Evolutionary conservation across 345 rosid genomes (phyloP).

Genomic region (Euphorbia tirucalli): DNA sequence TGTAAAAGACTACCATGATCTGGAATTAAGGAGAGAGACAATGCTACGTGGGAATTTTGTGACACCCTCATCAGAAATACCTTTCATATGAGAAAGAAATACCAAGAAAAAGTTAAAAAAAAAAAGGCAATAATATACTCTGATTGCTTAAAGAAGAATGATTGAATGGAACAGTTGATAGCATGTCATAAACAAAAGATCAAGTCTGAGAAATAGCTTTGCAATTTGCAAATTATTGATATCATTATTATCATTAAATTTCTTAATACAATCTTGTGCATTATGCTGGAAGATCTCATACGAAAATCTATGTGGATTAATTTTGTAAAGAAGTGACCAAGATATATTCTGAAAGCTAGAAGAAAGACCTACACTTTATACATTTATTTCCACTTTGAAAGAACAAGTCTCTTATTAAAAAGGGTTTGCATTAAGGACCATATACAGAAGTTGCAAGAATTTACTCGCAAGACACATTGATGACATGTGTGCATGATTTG

Average conservation of each 20-base stretch:
- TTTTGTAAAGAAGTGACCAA: not conserved
- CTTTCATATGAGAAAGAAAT: slow-evolving; percentile 32
- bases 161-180: not conserved
- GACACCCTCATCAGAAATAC: slow-evolving; percentile 51
- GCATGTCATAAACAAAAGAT: not conserved
- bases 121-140: not conserved
- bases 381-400: not conserved
- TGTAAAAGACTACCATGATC: slow-evolving; percentile 48
- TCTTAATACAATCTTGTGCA: not conserved
- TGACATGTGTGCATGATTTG: not conserved
- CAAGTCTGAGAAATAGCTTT: not conserved
- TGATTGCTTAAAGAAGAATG: not conserved
- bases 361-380: not conserved
- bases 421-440: not conserved
- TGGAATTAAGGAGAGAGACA: slow-evolving; percentile 45
- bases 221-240: not conserved
- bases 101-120: not conserved
- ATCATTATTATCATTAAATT: not conserved
- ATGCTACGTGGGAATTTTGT: slow-evolving; percentile 47
- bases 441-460: not conserved
- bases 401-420: not conserved
- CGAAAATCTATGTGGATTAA: not conserved
- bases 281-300: not conserved
- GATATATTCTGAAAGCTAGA: not conserved
- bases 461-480: not conserved